A percentile compares a stretch with the other conserved stretches of the same genome.
phyloP scores from a whole-genome alignment of 2,329 filamentous ascomycete genomes.

The Trichoderma citrinoviride region DNA sequence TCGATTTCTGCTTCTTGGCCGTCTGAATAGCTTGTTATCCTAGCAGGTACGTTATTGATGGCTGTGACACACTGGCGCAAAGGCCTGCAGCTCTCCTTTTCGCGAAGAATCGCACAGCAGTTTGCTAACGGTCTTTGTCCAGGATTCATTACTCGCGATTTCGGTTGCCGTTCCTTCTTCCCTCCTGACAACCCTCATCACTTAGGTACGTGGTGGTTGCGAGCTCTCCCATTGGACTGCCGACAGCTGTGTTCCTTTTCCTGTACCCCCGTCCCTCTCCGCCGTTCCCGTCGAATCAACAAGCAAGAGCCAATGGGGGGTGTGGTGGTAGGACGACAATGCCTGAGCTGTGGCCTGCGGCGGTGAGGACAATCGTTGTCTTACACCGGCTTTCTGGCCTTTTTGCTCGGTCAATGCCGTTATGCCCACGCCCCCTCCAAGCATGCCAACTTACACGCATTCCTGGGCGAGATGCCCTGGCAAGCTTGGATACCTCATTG shows the following conservation, averaged over 20 bases:
- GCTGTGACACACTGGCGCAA: constrained; percentile 1
- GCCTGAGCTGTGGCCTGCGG: constrained; percentile 13
- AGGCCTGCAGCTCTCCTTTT: neutral
- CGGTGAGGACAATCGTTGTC: constrained; percentile 19
- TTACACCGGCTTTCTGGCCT: neutral
- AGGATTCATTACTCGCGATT: constrained; percentile 1
- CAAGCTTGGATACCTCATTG: constrained; percentile 4
- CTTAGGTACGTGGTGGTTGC: constrained; percentile 15
- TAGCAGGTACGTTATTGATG: constrained; percentile 12
- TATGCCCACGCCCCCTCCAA: neutral
- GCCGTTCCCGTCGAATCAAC: constrained; percentile 16
- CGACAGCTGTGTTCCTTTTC: neutral
- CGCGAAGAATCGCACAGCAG: neutral
- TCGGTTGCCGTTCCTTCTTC: neutral
- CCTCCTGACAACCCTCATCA: neutral
- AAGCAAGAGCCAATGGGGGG: neutral
- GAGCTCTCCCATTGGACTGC: constrained; percentile 13
- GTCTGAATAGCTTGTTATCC: constrained; percentile 10
- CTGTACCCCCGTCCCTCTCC: constrained; percentile 4
- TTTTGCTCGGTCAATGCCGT: neutral
- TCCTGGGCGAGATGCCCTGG: constrained; percentile 10
- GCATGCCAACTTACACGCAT: neutral
- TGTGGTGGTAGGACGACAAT: constrained; percentile 9
- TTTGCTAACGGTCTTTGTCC: constrained; percentile 2
- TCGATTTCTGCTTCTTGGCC: neutral